Base-by-base conservation (phyloP, 2,329 filamentous ascomycete genomes). In the Cytospora piceae region DNA sequence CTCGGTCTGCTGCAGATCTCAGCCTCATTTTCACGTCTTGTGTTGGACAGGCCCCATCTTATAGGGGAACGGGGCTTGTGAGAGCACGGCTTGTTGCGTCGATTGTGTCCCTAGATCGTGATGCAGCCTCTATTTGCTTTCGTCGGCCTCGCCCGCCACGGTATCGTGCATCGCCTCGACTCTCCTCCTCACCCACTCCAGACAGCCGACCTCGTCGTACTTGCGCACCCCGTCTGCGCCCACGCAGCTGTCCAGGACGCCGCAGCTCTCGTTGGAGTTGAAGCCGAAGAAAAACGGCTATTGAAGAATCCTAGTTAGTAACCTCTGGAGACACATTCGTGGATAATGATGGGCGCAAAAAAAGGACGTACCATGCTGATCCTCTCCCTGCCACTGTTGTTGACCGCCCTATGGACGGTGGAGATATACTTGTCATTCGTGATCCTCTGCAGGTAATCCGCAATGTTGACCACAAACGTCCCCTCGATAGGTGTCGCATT, bases 381-480 rank as follows among this genome's bases (percentile, higher is more conserved):
- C 14, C 81, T 73, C 64, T 80, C 78, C 22, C 8, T 14, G 0
- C 71, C 74, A 9, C 75, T 76, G 29, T 72, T 68, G 58, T 83
- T 84, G 39, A 80, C 76, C 1, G 80, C 81, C 2, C 81, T 73
- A 67, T 83, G 82, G n/a, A 84, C 77, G 0, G 80, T 83, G 54
- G 78, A 81, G 62, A 81, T 76, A 63, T 82, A 84, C 55, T 73
- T 65, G 22, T 80, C 82, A 63, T 85, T 85, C 0, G 81, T 83
- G 73, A 80, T 81, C 20, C 82, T 76, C 77, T 82, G 81, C 67
- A 85, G 71, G 61, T 79, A 82, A 69, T 85, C 81, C 7, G 77
- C 83, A 22, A 84, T 79, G 61, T 85, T 85, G n/a, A 85, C 80
- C 20, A 85, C 80, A 55, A 83, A 77, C 0, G 81, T 76, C 0